Evolutionary conservation across 1,284 basidiomycete species (phyloP), one percentile per base, ranked within the genome.

Genomic region (Puccinia coronata): DNA sequence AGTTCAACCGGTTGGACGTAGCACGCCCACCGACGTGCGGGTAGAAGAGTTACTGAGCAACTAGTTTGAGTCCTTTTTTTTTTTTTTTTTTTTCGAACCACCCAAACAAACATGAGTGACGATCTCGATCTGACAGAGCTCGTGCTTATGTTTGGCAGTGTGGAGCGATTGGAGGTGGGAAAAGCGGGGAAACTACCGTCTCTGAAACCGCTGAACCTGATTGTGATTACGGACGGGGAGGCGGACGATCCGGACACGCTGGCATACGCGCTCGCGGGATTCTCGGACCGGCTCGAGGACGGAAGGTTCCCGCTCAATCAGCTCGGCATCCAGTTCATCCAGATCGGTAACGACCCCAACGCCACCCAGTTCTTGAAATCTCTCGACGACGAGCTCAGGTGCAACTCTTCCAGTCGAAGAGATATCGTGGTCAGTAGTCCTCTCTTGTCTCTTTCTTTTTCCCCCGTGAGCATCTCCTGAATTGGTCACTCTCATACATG

Each of bases 211-310:
- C 84, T 90, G 41, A 91, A 91, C 83, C 89, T 88, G 80, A 88
- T 92, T 36, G 85, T 91, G 34, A 87, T 92, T 71, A 91, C 91
- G 0, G 91, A 92, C 83, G 91, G 91, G 11, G 70, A 47, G 49
- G 88, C 88, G 28, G 89, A 90, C 83, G 89, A 90, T 83, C 89
- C 88, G 0, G 86, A 88, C 71, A 74, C 69, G 14, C 39, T 81
- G 71, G 70, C 71, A 14, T 85, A 86, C 75, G 88, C 89, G 5
- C 90, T 91, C 39, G 87, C 88, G 14, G 85, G 87, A 23, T 85
- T 87, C 23, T 90, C 90, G 12, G 86, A 86, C 67, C 86, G 89
- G 36, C 86, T 91, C 0, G 89, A 91, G 82, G 83, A 83, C 14
- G 86, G 87, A 0, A 86, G 89, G 69, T 89, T 88, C 82, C 89